Base-by-base conservation (phyloP, 202 grass and related monocot genomes). In the Schoenoplectus tabernaemontani region DNA sequence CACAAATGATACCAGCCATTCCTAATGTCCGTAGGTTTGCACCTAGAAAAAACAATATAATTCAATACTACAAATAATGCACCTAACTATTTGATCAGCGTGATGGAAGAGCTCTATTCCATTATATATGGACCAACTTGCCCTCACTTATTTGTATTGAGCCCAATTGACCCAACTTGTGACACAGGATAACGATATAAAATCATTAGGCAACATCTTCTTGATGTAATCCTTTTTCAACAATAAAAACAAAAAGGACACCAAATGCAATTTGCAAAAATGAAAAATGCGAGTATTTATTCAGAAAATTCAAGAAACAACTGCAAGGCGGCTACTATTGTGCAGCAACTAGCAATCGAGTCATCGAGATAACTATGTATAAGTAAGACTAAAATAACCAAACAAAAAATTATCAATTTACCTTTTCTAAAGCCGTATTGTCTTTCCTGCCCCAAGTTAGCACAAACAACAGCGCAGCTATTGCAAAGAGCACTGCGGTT, bases 391-490 rank as follows among this genome's bases (percentile, higher is more conserved):
- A 33, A 62, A 74, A 33, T 26, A 74, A 74, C 69, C 46, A 74
- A 74, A 54, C 15, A 74, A n/a, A 4, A 74, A 0, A 8, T 17
- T 54, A 44, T 54, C 24, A 75, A 5, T 36, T 41, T 75, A 75
- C 77, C 76, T 80, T 80, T 47, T 60, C 77, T 22, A 54, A 47
- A 42, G 9, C 24, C 3, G 50, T 64, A 36, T 60, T 61, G 22
- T 75, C 50, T 24, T 33, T 79, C 37, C 66, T 69, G 13, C 83
- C 64, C 53, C 88, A 89, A 70, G 87, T 85, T 0, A 72, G 62
- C 7, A 96, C 20, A 4, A 96, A 44, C 15, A 88, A 39, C 42
- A 83, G 50, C 13, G 88, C 93, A 57, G 62, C 59, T 72, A 90
- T 24, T 0, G 65, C 84, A 57, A 85, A 96, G 0, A 46, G 2